Conservation (phyloP, 116 monocot species). For the Trichopus zeylanicus region DNA sequence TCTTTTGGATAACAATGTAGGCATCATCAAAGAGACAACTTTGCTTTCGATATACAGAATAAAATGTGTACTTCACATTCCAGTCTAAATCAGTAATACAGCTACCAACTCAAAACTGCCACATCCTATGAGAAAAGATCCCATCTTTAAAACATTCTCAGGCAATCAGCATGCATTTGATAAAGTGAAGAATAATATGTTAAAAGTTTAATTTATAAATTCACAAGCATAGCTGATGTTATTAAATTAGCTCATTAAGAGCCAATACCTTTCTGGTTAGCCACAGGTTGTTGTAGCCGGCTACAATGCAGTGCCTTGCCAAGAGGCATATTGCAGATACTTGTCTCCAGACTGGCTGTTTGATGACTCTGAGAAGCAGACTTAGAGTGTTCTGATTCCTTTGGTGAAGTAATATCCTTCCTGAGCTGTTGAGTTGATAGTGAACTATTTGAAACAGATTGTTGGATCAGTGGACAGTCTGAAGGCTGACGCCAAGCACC, state of each 20-base stretch:
- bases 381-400: constrained; percentile 16
- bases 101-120: no score
- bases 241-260: not conserved
- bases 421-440: constrained; percentile 11
- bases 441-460: constrained; percentile 22
- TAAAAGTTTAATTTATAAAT: no score
- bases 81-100: no score
- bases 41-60: no score
- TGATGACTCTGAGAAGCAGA: constrained; percentile 22
- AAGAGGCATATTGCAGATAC: constrained; percentile 8
- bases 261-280: constrained; percentile 46
- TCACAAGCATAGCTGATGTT: not conserved
- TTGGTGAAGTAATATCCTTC: constrained; percentile 20
- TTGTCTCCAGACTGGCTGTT: constrained; percentile 15
- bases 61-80: no score
- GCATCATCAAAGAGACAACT: no score
- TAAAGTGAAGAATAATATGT: no score
- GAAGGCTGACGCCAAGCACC: constrained; percentile 24
- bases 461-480: constrained; percentile 15
- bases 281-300: constrained; percentile 21
- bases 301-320: constrained; percentile 26
- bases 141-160: no score
- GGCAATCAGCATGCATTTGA: no score
- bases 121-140: no score
- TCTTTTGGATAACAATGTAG: no score